Percentiles rank a stretch among this genome's conserved stretches.
Conservation (phyloP, 176 grass and related monocot species). For the Musa itinerans region DNA sequence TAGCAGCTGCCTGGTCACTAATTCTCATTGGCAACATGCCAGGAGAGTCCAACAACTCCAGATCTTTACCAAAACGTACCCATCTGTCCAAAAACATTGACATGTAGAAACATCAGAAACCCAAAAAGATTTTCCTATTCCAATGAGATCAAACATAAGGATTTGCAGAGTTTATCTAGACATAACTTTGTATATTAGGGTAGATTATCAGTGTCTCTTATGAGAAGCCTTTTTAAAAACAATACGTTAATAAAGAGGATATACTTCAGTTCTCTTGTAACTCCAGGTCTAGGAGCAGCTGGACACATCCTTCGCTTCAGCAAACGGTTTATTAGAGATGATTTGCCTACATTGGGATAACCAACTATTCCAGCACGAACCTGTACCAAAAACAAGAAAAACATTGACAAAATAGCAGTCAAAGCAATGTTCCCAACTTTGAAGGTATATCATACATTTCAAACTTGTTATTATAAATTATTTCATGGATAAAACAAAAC, state of each 20-base stretch:
- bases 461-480: not conserved
- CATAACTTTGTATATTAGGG: not conserved
- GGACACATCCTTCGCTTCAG: conserved; percentile 92
- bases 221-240: not conserved
- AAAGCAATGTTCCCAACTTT: conserved; percentile 22
- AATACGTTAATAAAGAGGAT: not conserved
- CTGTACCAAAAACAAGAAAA: conserved; percentile 25
- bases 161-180: not conserved
- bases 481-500: not conserved
- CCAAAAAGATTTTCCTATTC: not conserved
- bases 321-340: conserved; percentile 94
- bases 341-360: conserved; percentile 98
- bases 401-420: not conserved
- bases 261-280: conserved; percentile 96
- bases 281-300: conserved; percentile 88
- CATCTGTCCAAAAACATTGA: conserved; percentile 50
- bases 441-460: not conserved
- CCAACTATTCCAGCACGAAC: conserved; percentile 95
- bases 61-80: conserved; percentile 84
- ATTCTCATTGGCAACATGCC: conserved; percentile 98
- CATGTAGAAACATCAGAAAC: not conserved
- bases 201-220: no score
- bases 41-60: conserved; percentile 92
- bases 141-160: not conserved
- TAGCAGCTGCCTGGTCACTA: conserved; percentile 78